Percentiles rank a stretch among this genome's conserved stretches.
Evolutionary conservation across 2,329 filamentous ascomycete genomes (phyloP).

Genomic region (Neofusicoccum laricinum): DNA sequence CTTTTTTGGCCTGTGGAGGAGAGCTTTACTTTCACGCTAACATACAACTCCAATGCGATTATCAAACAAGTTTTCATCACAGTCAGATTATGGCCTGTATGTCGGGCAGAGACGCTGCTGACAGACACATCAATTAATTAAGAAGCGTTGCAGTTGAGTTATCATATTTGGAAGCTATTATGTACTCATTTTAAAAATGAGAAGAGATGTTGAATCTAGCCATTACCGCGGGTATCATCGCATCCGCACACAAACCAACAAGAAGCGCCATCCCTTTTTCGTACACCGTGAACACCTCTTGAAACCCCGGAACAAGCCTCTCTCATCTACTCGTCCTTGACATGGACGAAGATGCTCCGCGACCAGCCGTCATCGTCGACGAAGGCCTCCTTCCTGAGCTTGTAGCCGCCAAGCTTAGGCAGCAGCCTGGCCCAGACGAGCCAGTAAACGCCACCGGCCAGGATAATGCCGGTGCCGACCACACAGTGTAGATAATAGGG

Average conservation of each 20-base stretch:
- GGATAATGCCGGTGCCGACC: conserved; percentile 51
- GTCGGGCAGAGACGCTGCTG: too few relatives aligned
- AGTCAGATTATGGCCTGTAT: too few relatives aligned
- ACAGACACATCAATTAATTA: too few relatives aligned
- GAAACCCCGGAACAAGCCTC: background rate
- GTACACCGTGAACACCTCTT: background rate
- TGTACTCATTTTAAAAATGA: background rate
- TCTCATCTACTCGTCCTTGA: conserved; percentile 5
- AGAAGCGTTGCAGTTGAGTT: background rate
- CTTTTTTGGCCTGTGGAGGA: background rate
- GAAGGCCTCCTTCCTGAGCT: conserved; percentile 34
- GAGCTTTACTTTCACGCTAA: conserved; percentile 13
- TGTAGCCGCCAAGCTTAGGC: conserved; percentile 42
- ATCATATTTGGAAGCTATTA: background rate
- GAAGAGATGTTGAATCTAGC: conserved; percentile 1
- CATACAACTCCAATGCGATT: background rate
- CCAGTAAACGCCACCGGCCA: conserved; percentile 51
- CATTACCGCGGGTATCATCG: conserved; percentile 8
- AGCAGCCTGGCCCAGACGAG: conserved; percentile 50
- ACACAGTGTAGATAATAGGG: conserved; percentile 55
- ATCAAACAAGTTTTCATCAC: too few relatives aligned
- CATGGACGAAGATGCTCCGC: conserved; percentile 34
- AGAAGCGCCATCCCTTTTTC: background rate
- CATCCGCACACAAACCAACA: background rate
- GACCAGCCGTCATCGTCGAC: conserved; percentile 38